phyloP scores from a whole-genome alignment of 139 green algal genomes.

The Asterochloris sp. region DNA sequence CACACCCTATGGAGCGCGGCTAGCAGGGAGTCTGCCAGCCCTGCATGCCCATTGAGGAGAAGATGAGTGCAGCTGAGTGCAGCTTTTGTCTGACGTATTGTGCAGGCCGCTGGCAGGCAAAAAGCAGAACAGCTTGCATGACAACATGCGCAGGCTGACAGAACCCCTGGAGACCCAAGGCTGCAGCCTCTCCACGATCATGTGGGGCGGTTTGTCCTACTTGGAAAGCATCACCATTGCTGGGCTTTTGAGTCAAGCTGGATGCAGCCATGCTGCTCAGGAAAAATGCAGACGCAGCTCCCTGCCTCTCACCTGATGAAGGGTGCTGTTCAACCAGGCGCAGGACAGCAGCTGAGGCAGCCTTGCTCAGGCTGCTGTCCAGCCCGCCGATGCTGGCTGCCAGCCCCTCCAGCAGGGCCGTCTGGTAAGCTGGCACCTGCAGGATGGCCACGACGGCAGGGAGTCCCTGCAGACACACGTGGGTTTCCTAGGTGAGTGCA shows the following conservation, averaged over 20 bases:
- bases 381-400: slow-evolving; percentile 77
- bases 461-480: slow-evolving; percentile 31
- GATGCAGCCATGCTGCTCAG: not conserved
- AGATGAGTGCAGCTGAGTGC: too few species aligned
- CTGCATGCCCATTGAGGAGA: not conserved
- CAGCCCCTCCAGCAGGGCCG: slow-evolving; percentile 66
- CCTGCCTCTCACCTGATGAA: not conserved
- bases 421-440: slow-evolving; percentile 17
- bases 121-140: too few species aligned
- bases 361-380: slow-evolving; percentile 56
- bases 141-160: too few species aligned
- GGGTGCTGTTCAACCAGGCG: not conserved
- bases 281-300: not conserved
- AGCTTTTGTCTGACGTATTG: too few species aligned
- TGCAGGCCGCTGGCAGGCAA: too few species aligned
- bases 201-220: not conserved
- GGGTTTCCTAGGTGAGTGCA: too few species aligned
- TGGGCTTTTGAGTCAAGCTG: not conserved
- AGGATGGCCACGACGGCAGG: slow-evolving; percentile 36
- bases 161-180: not conserved
- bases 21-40: not conserved
- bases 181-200: not conserved
- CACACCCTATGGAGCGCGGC: slow-evolving; percentile 35
- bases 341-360: slow-evolving; percentile 47
- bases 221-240: not conserved